Conservation (phyloP, 495 filamentous ascomycete species). For the Neurospora sp. region DNA sequence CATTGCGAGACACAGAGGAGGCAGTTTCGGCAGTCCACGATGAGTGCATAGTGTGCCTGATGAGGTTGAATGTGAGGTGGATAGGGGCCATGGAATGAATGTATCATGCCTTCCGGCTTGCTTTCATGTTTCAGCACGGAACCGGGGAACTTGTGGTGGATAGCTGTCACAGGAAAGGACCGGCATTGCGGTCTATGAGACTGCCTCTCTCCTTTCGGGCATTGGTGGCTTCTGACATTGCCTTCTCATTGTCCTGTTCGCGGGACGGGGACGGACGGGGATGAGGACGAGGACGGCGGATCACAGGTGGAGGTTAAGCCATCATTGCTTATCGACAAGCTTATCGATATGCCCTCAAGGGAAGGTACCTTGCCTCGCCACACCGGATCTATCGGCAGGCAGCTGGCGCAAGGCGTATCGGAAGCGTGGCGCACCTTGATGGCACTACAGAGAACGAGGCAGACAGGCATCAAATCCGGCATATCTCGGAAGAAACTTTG, state of each 20-base stretch:
- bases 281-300: not conserved
- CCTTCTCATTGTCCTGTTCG: not conserved
- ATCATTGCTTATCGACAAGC: not conserved
- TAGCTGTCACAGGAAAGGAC: not conserved
- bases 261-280: not conserved
- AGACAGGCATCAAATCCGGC: not conserved
- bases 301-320: not conserved
- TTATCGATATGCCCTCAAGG: not conserved
- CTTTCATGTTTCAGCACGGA: not conserved
- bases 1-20: conserved; percentile 27
- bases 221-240: not conserved
- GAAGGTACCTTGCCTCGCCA: not conserved
- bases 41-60: not conserved
- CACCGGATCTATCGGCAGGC: not conserved
- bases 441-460: not conserved
- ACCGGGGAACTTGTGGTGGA: not conserved
- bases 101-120: not conserved
- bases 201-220: not conserved
- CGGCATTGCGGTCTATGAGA: not conserved
- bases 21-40: not conserved
- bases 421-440: not conserved
- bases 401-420: not conserved
- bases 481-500: not conserved
- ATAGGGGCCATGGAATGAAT: not conserved
- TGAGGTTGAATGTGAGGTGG: not conserved